Base-by-base conservation (phyloP, 441 rosid species). In the Pelargonium australe region DNA sequence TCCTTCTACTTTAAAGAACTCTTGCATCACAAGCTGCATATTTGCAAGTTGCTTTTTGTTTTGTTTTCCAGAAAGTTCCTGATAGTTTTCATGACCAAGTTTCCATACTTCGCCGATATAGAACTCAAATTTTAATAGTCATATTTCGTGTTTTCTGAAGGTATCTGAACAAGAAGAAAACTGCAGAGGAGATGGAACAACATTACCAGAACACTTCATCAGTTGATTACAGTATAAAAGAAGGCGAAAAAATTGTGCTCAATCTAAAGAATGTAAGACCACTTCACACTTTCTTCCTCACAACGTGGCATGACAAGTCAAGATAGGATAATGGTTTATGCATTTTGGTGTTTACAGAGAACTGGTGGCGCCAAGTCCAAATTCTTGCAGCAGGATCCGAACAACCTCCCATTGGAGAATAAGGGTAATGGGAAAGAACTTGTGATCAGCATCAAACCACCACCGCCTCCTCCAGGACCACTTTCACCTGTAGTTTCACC, bases 121-220 rank as follows among this genome's bases (percentile, higher is more conserved):
- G 25, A 61, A 45, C 41, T 61, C n/a, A 14, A 25, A 43, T 70
- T 43, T 65, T 23, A 44, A 13, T 8, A 25, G 65, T 44, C 9
- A 51, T 47, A 67, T 16, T 68, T 51, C 40, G 16, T 34, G 65
- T 64, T 25, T 43, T 44, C 67, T 70, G 58, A 73, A 95, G 99
- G 74, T 95, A 95, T 72, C 77, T 95, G 81, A 82, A 95, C 86
- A 95, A 95, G 81, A 95, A 95, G 88, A 87, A 85, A 79, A 86
- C 96, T 64, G 97, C 99, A 0, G 99, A 91, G 78, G 96, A 91
- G 85, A 94, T 94, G 99, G 97, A 91, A 69, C 95, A 88, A 64
- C 96, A 90, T 73, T 94, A 84, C 86, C 99, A 91, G 77, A 78
- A 77, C 20, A 77, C 86, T 5, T 87, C 96, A 55, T 74, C 89